Percentiles rank a stretch among this genome's conserved stretches.
Conservation (phyloP, 2,329 filamentous ascomycete genomes). For the Cercospora sp. region DNA sequence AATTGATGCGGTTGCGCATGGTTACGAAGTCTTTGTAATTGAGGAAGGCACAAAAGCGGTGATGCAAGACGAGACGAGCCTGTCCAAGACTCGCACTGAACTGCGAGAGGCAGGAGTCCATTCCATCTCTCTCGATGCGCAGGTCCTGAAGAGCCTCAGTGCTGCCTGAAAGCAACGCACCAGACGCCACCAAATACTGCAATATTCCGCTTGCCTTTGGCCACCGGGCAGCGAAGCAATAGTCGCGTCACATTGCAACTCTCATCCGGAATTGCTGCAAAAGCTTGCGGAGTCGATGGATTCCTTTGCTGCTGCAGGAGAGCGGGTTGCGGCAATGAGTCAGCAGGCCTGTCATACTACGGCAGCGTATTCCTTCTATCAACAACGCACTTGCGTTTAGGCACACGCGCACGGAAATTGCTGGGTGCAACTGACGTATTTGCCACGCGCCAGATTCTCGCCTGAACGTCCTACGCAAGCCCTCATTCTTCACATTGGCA, state of each 20-base stretch:
- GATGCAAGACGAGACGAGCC: slow-evolving; percentile 60
- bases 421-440: not conserved
- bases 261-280: not conserved
- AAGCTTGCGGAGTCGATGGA: not conserved
- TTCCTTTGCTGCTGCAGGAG: not conserved
- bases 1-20: slow-evolving; percentile 71
- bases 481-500: not conserved
- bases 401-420: not conserved
- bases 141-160: slow-evolving; percentile 12
- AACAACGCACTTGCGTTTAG: not conserved
- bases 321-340: not conserved
- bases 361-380: not conserved
- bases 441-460: not conserved
- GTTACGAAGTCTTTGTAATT: slow-evolving; percentile 75
- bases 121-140: slow-evolving; percentile 14
- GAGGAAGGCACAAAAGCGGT: slow-evolving; percentile 78
- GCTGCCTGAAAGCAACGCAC: not conserved
- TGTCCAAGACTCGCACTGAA: slow-evolving; percentile 51
- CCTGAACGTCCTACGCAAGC: not conserved
- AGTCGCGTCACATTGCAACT: not conserved
- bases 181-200: not conserved
- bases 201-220: not conserved
- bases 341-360: not conserved
- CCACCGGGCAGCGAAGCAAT: not conserved
- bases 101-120: slow-evolving; percentile 18